Percentiles rank a stretch among this genome's conserved stretches.
Conservation (phyloP, 2,329 filamentous ascomycete species). For the Nigrospora osmanthi region DNA sequence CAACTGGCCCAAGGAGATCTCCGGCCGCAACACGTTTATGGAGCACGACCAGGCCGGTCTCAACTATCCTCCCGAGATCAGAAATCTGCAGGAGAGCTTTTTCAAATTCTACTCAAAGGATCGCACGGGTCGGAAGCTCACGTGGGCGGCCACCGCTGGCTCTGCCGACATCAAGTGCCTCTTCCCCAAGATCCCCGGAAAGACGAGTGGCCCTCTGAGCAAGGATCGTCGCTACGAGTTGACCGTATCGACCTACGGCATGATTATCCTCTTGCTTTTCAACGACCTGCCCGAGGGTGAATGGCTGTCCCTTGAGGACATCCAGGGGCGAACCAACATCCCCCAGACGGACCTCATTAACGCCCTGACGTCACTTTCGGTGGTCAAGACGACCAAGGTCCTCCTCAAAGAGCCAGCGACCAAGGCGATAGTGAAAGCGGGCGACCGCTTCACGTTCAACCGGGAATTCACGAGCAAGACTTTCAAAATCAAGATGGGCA, state of each 20-base stretch:
- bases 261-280: conserved; percentile 85
- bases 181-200: conserved; percentile 65
- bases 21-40: conserved; percentile 54
- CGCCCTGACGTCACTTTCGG: conserved; percentile 72
- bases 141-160: conserved; percentile 67
- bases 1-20: conserved; percentile 88
- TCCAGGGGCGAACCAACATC: conserved; percentile 76
- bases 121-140: conserved; percentile 80
- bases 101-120: conserved; percentile 82
- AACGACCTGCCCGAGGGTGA: conserved; percentile 59
- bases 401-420: conserved; percentile 72
- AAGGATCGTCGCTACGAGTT: conserved; percentile 76
- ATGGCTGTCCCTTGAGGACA: conserved; percentile 61
- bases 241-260: conserved; percentile 85
- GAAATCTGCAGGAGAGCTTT: conserved; percentile 73
- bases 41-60: conserved; percentile 43
- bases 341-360: conserved; percentile 65
- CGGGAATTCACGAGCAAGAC: conserved; percentile 72
- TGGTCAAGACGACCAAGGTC: conserved; percentile 70
- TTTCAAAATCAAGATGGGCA: conserved; percentile 82
- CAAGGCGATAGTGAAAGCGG: conserved; percentile 62
- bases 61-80: conserved; percentile 68
- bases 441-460: conserved; percentile 79
- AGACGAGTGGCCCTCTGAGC: conserved; percentile 51
- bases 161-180: conserved; percentile 79